Evolutionary conservation across 2,329 filamentous ascomycete genomes (phyloP).

Genomic region (Exophiala phaeomuriformis): DNA sequence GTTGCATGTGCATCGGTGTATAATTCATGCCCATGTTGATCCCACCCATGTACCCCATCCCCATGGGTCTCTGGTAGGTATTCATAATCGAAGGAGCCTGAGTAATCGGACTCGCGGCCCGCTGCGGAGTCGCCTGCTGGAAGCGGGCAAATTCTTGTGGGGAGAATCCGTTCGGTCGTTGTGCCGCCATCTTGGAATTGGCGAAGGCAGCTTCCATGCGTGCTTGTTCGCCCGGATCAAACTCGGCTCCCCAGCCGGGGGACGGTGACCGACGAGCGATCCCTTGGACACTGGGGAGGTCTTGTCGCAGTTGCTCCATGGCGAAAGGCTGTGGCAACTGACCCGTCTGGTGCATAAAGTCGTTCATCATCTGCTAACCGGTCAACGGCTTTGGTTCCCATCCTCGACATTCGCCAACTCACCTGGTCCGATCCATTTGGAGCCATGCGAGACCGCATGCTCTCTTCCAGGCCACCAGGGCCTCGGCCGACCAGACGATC

Average conservation of each 20-base stretch:
- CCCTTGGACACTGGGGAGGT: slow-evolving; percentile 49
- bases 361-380: slow-evolving; percentile 70
- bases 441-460: slow-evolving; percentile 66
- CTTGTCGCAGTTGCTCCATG: slow-evolving; percentile 60
- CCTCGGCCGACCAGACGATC: slow-evolving; percentile 75
- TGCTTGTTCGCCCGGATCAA: slow-evolving; percentile 55
- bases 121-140: slow-evolving; percentile 50
- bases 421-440: slow-evolving; percentile 68
- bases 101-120: slow-evolving; percentile 52
- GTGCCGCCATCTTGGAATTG: slow-evolving; percentile 31
- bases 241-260: slow-evolving; percentile 58
- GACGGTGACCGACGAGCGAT: slow-evolving; percentile 47
- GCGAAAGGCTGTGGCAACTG: slow-evolving; percentile 51
- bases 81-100: slow-evolving; percentile 52
- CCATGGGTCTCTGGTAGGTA: slow-evolving; percentile 41
- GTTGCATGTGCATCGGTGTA: slow-evolving; percentile 43
- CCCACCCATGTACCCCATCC: slow-evolving; percentile 36
- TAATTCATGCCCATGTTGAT: slow-evolving; percentile 50
- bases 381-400: slow-evolving; percentile 26
- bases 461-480: slow-evolving; percentile 62
- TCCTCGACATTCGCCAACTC: not conserved
- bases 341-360: slow-evolving; percentile 75
- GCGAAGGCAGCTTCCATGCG: slow-evolving; percentile 64
- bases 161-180: slow-evolving; percentile 55
- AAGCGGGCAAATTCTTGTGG: slow-evolving; percentile 84